Evolutionary conservation across 768 basidiomycete genomes (phyloP).

Genomic region (Tremella fuciformis): DNA sequence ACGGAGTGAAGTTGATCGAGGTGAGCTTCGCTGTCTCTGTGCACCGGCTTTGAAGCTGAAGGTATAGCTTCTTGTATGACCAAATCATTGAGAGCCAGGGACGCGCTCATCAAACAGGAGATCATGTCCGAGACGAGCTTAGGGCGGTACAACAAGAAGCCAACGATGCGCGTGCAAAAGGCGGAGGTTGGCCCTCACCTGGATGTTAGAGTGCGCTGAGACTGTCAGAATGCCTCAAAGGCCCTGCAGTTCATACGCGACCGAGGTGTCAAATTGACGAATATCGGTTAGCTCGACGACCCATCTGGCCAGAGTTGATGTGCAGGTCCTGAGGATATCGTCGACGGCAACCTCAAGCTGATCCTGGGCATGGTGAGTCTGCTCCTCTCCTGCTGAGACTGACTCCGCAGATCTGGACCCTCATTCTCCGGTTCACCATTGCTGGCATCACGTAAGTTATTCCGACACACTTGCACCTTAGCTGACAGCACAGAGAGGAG

Average conservation of each 20-base stretch:
- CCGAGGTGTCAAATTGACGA: constrained; percentile 89
- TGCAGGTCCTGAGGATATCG: constrained; percentile 85
- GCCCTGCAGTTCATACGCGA: constrained; percentile 93
- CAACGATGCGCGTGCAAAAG: constrained; percentile 89
- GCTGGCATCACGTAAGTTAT: constrained; percentile 85
- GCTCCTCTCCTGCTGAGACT: not conserved
- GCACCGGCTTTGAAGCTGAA: constrained; percentile 4
- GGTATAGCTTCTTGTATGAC: not conserved
- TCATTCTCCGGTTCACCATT: constrained; percentile 95
- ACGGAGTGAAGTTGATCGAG: constrained; percentile 93
- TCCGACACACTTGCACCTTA: not conserved
- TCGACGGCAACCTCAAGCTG: constrained; percentile 96
- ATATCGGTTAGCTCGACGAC: constrained; percentile 61
- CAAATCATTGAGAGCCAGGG: not conserved
- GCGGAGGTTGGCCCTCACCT: constrained; percentile 60
- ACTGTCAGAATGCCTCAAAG: constrained; percentile 75
- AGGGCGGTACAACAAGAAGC: constrained; percentile 87
- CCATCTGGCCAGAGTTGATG: constrained; percentile 4
- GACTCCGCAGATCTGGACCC: constrained; percentile 75
- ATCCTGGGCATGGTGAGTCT: constrained; percentile 64
- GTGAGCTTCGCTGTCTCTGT: constrained; percentile 62
- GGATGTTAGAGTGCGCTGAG: constrained; percentile 1
- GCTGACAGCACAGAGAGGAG: constrained; percentile 68
- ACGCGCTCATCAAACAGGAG: constrained; percentile 62
- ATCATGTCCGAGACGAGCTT: constrained; percentile 89